Base-by-base conservation (phyloP, 352 stramenopile genomes). In the Nothophytophthora sp. region DNA sequence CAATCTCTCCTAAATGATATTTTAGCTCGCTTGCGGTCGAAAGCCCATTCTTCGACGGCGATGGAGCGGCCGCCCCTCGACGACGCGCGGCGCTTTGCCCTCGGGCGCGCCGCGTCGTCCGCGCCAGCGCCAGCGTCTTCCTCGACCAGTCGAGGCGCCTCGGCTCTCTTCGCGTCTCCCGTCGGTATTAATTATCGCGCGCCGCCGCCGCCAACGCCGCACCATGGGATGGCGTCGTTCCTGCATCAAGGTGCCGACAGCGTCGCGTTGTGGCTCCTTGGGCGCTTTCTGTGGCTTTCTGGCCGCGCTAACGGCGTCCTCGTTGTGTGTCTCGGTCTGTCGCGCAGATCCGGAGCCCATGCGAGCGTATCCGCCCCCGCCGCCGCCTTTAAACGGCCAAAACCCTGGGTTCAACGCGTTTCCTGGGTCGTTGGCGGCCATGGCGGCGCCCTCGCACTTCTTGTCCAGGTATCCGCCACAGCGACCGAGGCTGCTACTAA, bases 211-310 rank as follows among this genome's bases (percentile, higher is more conserved):
- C n/a, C n/a, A n/a, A n/a, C n/a, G n/a, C n/a, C n/a, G n/a, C n/a
- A n/a, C n/a, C n/a, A n/a, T n/a, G n/a, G n/a, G n/a, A 30, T 66
- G 4, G 49, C 50, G 22, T 63, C 55, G 38, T 59, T 70, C 51
- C 55, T 50, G 5, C 46, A 66, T 27, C 49, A 70, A 66, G 61
- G 61, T 70, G 32, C n/a, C n/a, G n/a, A n/a, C n/a, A n/a, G n/a
- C n/a, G n/a, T n/a, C n/a, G n/a, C n/a, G n/a, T n/a, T n/a, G n/a
- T n/a, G n/a, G n/a, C n/a, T n/a, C n/a, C n/a, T n/a, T n/a, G n/a
- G n/a, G n/a, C n/a, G n/a, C n/a, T 52, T 47, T 50, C 11, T 22
- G 33, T 23, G 10, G 23, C 34, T 29, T 36, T 18, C 16, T 33
- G 12, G 27, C 24, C 4, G 12, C 30, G 52, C 20, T 54, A 35